Base-by-base conservation (phyloP, 1,284 basidiomycete genomes). In the Porogramme epimiltina region DNA sequence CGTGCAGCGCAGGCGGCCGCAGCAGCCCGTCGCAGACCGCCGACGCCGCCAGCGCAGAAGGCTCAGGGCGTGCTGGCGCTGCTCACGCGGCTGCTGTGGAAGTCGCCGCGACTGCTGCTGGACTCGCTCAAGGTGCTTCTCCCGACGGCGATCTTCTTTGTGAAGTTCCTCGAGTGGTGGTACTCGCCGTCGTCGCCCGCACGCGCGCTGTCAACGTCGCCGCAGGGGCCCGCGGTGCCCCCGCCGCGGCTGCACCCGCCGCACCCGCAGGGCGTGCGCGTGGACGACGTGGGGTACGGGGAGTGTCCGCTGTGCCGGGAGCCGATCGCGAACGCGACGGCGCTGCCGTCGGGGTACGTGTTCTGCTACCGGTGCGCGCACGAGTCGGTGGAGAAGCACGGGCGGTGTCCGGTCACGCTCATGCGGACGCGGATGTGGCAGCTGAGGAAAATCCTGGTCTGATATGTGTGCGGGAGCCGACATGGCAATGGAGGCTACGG, bases 131-230 rank as follows among this genome's bases (percentile, higher is more conserved):
- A 89, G 59, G 76, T 96, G 41, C 79, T 95, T 15, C 81, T 97
- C 10, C 94, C 97, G 2, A 91, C 91, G 3, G 87, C 93, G 31
- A 95, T 99, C 55, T 97, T 99, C 70, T 89, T 94, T 68, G 82
- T 99, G 77, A 98, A 97, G 71, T 96, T 99, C 70, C 78, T 98
- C 26, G 95, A 99, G 72, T 99, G 97, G 95, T 99, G 97, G 95
- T 99, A 98, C 70, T 96, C 94, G 16, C 92, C 95, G 9, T 83
- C 85, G 25, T 98, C 95, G 2, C 95, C 95, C n/a, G 81, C 88
- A 57, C 79, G 84, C 51, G 78, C 83, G 40, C 65, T 89, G 49
- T 76, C 82, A 23, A 71, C 78, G 36, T 78, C 84, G 22, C 83
- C 81, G 41, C 76, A 77, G 54, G 84, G 82, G 19, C 89, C 86